Evolutionary conservation across 345 rosid genomes (phyloP).

Genomic region (Pistacia vera): DNA sequence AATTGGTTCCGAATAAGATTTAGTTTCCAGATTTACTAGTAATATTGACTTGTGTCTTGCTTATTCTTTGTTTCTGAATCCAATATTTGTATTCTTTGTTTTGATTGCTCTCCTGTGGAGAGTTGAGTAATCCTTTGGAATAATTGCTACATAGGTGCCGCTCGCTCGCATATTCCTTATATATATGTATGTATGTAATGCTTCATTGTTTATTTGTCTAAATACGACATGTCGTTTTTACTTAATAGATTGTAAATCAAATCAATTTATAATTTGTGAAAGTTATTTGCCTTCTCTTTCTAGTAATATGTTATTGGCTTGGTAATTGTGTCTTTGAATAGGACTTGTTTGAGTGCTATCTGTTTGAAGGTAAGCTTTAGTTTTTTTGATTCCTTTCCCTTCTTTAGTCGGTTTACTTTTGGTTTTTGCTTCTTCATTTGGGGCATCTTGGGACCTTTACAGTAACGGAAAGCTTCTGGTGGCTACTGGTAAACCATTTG

Average conservation of each 20-base stretch:
- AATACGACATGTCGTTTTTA: background rate
- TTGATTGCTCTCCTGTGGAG: background rate
- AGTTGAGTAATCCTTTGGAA: background rate
- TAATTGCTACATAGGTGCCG: background rate
- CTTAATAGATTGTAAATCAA: background rate
- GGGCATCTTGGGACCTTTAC: background rate
- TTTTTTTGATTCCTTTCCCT: background rate
- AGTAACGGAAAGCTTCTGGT: background rate
- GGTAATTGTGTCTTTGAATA: background rate
- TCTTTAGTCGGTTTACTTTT: background rate
- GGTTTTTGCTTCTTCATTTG: background rate
- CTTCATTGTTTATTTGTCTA: background rate
- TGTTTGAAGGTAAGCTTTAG: background rate
- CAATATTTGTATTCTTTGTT: slow-evolving; percentile 1
- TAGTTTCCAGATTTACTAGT: background rate
- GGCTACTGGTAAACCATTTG: background rate
- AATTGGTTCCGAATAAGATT: background rate
- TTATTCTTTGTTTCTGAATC: slow-evolving; percentile 11
- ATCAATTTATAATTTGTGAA: background rate
- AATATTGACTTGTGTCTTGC: background rate
- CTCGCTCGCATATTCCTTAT: background rate
- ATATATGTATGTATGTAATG: background rate
- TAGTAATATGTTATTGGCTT: background rate
- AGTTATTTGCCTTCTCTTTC: background rate
- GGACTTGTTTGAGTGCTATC: background rate